Conservation (phyloP, 2,329 filamentous ascomycete species). For the Colletotrichum scovillei region DNA sequence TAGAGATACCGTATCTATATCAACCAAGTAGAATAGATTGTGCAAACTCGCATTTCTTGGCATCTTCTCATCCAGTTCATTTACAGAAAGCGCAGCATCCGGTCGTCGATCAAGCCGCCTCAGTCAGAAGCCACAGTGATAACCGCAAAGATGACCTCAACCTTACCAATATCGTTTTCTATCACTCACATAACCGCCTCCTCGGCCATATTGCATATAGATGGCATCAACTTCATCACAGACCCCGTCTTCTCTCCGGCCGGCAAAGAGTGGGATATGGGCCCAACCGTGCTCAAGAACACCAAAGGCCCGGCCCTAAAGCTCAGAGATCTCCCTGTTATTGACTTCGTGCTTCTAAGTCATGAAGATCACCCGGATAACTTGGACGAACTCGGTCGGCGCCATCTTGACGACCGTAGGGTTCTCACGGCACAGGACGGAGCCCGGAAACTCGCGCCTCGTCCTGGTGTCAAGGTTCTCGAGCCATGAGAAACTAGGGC, state of each 20-base stretch:
- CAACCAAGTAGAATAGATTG: background rate
- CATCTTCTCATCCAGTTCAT: background rate
- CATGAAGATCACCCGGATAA: slow-evolving; percentile 64
- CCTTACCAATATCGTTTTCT: slow-evolving; percentile 36
- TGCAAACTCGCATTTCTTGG: background rate
- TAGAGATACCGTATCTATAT: background rate
- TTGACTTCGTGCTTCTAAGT: slow-evolving; percentile 61
- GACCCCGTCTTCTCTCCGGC: slow-evolving; percentile 58
- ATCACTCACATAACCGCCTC: slow-evolving; percentile 61
- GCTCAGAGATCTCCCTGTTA: slow-evolving; percentile 52
- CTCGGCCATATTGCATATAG: slow-evolving; percentile 58
- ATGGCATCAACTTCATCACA: slow-evolving; percentile 55
- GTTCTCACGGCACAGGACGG: slow-evolving; percentile 59
- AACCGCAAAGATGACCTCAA: background rate
- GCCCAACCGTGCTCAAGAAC: slow-evolving; percentile 42
- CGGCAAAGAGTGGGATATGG: slow-evolving; percentile 39
- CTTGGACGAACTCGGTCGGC: slow-evolving; percentile 57
- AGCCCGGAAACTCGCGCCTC: slow-evolving; percentile 53
- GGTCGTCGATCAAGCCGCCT: too few relatives aligned
- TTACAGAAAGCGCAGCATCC: too few relatives aligned
- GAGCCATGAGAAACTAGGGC: slow-evolving; percentile 49
- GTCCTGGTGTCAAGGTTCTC: slow-evolving; percentile 53
- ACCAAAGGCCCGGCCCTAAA: slow-evolving; percentile 48
- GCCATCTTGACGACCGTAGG: slow-evolving; percentile 54
- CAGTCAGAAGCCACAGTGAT: background rate